A percentile compares a stretch with the other conserved stretches of the same genome.
Evolutionary conservation across 2,329 filamentous ascomycete species (phyloP).

Genomic region (Emergomyces orientalis): DNA sequence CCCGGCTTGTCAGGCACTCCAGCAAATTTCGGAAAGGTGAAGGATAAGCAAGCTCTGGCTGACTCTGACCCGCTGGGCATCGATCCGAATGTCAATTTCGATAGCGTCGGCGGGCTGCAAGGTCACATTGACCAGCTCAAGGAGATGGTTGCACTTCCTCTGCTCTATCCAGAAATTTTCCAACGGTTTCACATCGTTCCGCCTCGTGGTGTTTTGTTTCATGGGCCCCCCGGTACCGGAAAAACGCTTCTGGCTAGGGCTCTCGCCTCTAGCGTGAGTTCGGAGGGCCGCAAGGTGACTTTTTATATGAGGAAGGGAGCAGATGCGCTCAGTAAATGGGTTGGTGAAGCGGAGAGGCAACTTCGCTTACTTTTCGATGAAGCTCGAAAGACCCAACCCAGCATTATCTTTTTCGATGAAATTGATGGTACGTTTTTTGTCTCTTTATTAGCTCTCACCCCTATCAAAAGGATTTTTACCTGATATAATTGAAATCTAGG

Average conservation of each 20-base stretch:
- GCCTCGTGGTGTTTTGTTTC: slow-evolving; percentile 88
- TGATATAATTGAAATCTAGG: slow-evolving; percentile 23
- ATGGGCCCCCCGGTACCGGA: slow-evolving; percentile 92
- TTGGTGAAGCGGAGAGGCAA: slow-evolving; percentile 94
- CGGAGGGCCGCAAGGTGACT: slow-evolving; percentile 85
- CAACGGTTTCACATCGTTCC: slow-evolving; percentile 85
- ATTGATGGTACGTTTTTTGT: slow-evolving; percentile 61
- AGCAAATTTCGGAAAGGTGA: slow-evolving; percentile 84
- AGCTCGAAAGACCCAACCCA: slow-evolving; percentile 87
- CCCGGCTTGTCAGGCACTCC: slow-evolving; percentile 53
- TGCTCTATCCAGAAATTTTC: slow-evolving; percentile 93
- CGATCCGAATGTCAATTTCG: slow-evolving; percentile 85
- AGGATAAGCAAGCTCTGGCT: slow-evolving; percentile 81
- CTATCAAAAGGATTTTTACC: background rate
- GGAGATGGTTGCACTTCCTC: slow-evolving; percentile 92
- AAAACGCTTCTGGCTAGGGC: slow-evolving; percentile 94
- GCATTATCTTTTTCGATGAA: slow-evolving; percentile 99
- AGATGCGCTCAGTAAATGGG: slow-evolving; percentile 96
- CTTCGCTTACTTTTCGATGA: slow-evolving; percentile 90
- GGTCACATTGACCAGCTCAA: slow-evolving; percentile 95
- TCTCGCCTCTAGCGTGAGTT: slow-evolving; percentile 79
- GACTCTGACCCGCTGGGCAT: slow-evolving; percentile 93
- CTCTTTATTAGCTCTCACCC: background rate
- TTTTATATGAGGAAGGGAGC: slow-evolving; percentile 99
- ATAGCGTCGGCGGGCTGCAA: slow-evolving; percentile 83